Conservation (phyloP, 73 alveolate species). For the Paraurostyla sp. region DNA sequence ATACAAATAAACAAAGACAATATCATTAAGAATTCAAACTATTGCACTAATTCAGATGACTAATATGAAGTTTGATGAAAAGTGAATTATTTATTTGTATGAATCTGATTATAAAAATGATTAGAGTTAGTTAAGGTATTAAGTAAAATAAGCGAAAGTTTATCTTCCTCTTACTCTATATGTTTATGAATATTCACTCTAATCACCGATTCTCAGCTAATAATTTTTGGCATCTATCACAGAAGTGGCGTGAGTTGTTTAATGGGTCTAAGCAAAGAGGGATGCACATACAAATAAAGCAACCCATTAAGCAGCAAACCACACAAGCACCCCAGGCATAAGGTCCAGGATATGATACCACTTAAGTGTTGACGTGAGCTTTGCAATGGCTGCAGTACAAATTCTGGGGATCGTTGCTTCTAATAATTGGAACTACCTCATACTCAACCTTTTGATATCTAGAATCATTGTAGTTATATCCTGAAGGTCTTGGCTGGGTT, state of each 20-base stretch:
- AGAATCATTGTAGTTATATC: not conserved
- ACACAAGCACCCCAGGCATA: constrained; percentile 50
- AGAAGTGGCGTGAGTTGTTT: constrained; percentile 17
- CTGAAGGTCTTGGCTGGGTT: not conserved
- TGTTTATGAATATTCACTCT: not conserved
- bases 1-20: too few relatives aligned
- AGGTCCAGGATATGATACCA: constrained; percentile 41
- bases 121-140: too few relatives aligned
- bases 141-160: too few relatives aligned
- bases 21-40: too few relatives aligned
- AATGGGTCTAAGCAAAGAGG: constrained; percentile 39
- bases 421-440: not conserved
- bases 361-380: constrained; percentile 1
- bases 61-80: too few relatives aligned
- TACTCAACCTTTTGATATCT: not conserved
- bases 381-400: constrained; percentile 1
- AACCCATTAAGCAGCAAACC: constrained; percentile 46
- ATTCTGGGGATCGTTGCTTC: constrained; percentile 1
- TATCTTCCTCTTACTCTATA: too few relatives aligned
- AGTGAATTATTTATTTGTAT: too few relatives aligned
- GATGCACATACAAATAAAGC: constrained; percentile 9
- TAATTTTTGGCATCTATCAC: constrained; percentile 36
- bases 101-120: too few relatives aligned
- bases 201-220: constrained; percentile 4
- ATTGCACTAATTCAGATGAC: too few relatives aligned